Base-by-base conservation (phyloP, 148 eudicot genomes). In the Persicaria maculosa region DNA sequence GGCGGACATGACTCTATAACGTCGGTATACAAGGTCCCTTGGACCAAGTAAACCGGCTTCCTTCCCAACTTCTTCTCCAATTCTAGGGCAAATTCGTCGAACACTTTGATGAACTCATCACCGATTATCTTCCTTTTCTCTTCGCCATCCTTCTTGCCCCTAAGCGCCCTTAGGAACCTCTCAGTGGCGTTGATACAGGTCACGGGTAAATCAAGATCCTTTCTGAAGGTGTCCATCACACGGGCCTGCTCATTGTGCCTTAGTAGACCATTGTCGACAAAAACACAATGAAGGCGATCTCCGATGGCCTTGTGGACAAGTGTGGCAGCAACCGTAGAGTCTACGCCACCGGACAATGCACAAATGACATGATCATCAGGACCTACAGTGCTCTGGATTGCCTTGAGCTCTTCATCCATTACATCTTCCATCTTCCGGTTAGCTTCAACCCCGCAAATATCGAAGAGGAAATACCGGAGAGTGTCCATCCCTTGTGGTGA, bases 1-100 rank as follows among this genome's bases (percentile, higher is more conserved):
- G 98, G 93, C 0, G 98, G 97, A 72, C 98, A 95, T 43, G 98
- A 95, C 82, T 92, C 98, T 72, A 95, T 95, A 45, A 95, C 93
- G 85, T 95, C 97, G 50, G 98, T 97, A 74, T 95, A 92, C 53
- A 95, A 83, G 40, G 98, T 95, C 82, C 98, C 97, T 85, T 95
- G 98, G 62, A 95, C 98, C 79, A 95, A 83, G 79, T 86, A 95
- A 52, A 82, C 76, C 48, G 98, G 96, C 73, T 70, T 90, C 75
- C 72, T 90, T 11, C 93, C 98, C 19, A 83, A 72, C 77, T 90
- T 88, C 47, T 77, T 72, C 81, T 88, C 91, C 83, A 95, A 83
- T 14, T 90, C 89, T 69, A 90, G 87, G 22, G 90, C 92, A 76
- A 95, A 95, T 68, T 84, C 88, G 74, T 95, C 97, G 83, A 95